Evolutionary conservation across 768 basidiomycete genomes (phyloP).

Genomic region (Nidularia pulvinata): DNA sequence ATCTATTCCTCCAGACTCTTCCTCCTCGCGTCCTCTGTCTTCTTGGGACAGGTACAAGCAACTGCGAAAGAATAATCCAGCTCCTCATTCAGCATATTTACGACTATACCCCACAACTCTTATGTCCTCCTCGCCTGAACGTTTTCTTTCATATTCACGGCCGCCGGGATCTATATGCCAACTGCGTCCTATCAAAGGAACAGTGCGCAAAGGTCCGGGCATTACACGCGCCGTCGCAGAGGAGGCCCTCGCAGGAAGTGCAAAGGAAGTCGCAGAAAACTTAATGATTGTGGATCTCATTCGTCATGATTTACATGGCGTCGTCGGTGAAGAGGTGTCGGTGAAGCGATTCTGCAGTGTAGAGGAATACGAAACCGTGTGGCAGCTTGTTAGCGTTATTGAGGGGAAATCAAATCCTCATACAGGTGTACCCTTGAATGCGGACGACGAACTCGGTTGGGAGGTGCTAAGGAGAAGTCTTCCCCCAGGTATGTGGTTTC

Average conservation of each 20-base stretch:
- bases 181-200: slow-evolving; percentile 95
- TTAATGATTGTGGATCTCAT: slow-evolving; percentile 98
- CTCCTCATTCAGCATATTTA: slow-evolving; percentile 84
- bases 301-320: slow-evolving; percentile 86
- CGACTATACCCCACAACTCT: slow-evolving; percentile 77
- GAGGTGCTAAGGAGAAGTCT: slow-evolving; percentile 77
- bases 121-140: slow-evolving; percentile 88
- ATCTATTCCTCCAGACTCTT: slow-evolving; percentile 33
- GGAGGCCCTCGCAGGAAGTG: slow-evolving; percentile 57
- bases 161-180: slow-evolving; percentile 68
- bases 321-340: slow-evolving; percentile 78
- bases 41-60: slow-evolving; percentile 78
- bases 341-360: slow-evolving; percentile 86
- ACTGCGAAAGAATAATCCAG: slow-evolving; percentile 79
- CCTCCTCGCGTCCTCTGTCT: slow-evolving; percentile 24
- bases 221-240: slow-evolving; percentile 69
- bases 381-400: slow-evolving; percentile 95
- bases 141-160: slow-evolving; percentile 83
- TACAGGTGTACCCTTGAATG: slow-evolving; percentile 20
- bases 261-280: slow-evolving; percentile 95
- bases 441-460: slow-evolving; percentile 65
- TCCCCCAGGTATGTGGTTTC: slow-evolving; percentile 73
- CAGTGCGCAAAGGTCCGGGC: slow-evolving; percentile 69
- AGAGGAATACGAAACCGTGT: slow-evolving; percentile 93
- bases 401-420: slow-evolving; percentile 57